Evolutionary conservation across 345 rosid species (phyloP), one percentile per base, ranked within the genome.

Genomic region (Brassica rapa): DNA sequence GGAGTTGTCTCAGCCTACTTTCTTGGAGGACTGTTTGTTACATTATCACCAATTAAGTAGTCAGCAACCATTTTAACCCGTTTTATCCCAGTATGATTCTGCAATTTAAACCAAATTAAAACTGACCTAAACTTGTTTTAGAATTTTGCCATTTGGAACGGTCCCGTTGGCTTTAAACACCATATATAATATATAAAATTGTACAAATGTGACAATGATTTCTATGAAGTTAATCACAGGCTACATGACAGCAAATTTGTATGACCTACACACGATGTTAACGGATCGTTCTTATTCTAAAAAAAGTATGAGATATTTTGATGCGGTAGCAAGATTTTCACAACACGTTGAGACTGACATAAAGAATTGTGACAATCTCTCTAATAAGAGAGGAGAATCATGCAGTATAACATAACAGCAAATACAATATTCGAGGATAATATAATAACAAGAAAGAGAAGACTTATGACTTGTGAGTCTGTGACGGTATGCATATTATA

Each of bases 381-480:
- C 76, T 64, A 64, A 72, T 43, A 66, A 72, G 72, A 66, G 68
- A 57, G 72, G 62, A 66, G 77, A 66, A 66, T 78, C 67, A 32
- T 32, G 32, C 35, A 51, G 15, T 53, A n/a, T 56, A 23, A 59
- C 27, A 57, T 27, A 24, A 21, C 8, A 64, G 41, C 4, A 71
- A 30, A 1, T 66, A 30, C 56, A 19, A 39, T 56, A 71, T 14
- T 21, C 2, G 21, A 65, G 62, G 72, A 71, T 78, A 66, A 78
- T 78, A 56, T 5, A 8, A 39, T 71, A 56, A 59, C 61, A 71
- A 39, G 72, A 23, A 66, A 29, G 64, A 63, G 65, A 63, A 77
- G 57, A 60, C 21, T 66, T 66, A 53, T 69, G 53, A 66, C 16
- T 53, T 68, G 27, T 24, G 46, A 19, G 21, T 19, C 0, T 19